Base-by-base conservation (phyloP, 768 basidiomycete species). In the Lactarius sp. region DNA sequence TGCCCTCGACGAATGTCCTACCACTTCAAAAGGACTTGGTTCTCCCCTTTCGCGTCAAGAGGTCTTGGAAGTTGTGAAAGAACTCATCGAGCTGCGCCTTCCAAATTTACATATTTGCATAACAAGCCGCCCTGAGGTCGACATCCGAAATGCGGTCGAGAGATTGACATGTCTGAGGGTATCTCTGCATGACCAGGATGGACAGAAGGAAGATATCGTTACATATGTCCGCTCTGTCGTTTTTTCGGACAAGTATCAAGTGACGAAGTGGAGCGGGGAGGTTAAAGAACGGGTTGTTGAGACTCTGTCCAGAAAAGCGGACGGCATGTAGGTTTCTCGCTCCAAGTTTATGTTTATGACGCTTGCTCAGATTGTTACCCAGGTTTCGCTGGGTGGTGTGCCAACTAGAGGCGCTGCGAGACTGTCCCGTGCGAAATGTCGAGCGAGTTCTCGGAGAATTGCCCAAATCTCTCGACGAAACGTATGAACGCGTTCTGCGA, bases 221-320 rank as follows among this genome's bases (percentile, higher is more conserved):
- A 9, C 44, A 46, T 46, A 46, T 46, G 44, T 46, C n/a, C 44
- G 14, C 44, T 46, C n/a, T 9, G 44, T 46, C 8, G n/a, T 46
- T 46, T 46, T 20, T 46, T 46, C 44, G 6, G 14, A 46, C 42
- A 42, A 94, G 73, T 1, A 42, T 6, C 42, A 10, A 18, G 14
- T 6, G 16, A 42, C 7, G 42, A 46, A 46, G 44, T 46, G 44
- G 44, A 16, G n/a, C 7, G n/a, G 8, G 0, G 44, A 46, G n/a
- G n/a, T 46, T 5, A 46, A 46, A n/a, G 14, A 46, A 46, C n/a
- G 8, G n/a, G 44, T 46, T 20, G 44, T 20, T 20, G 44, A 46
- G n/a, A 46, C 44, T 1, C n/a, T 46, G n/a, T 46, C 44, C 16
- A 42, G 42, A 5, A 42, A 16, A 42, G 42, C 42, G 5, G 42